Evolutionary conservation across 2,329 filamentous ascomycete genomes (phyloP), one percentile per base, ranked within the genome.

Genomic region (Mycogone perniciosa): DNA sequence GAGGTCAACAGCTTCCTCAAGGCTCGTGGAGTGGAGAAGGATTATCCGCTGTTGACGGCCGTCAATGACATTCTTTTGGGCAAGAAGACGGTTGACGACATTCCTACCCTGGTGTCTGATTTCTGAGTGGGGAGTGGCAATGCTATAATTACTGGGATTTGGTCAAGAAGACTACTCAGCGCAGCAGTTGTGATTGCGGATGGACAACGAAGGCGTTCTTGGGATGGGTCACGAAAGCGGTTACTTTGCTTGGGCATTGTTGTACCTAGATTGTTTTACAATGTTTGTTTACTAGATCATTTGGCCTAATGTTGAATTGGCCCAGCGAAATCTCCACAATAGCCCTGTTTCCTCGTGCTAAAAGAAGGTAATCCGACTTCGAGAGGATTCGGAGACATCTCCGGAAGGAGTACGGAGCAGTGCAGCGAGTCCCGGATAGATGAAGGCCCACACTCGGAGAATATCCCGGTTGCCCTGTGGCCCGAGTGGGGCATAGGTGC

Each of bases 11-110:
- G 78, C 45, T 97, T 97, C 70, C 71, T 99, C 63, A 88, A 86
- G 74, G 81, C 82, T 45, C 79, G 87, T 58, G 87, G 86, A 1
- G 72, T 85, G 57, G 90, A 95, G 71, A 75, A 81, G 31, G 86
- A 95, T 46, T 99, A 95, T 67, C 93, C 93, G 20, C 74, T 99
- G 5, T 95, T 99, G 67, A 96, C 89, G 7, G 89, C 89, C 1
- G 91, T 97, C 46, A 84, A 89, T 56, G 82, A 69, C 57, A 91
- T 96, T 60, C 71, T 96, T 42, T 79, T 89, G 60, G 88, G 88
- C 54, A 83, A 81, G 57, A 82, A 84, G 60, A 82, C 83, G 58
- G 86, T 91, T 13, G 82, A 91, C 56, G 86, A 95, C 60, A 90
- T 96, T 60, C 89, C 90, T 27, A 74, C 76, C 51, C 75, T 93